Base-by-base conservation (phyloP, 345 rosid species). In the Limnanthes douglasii region DNA sequence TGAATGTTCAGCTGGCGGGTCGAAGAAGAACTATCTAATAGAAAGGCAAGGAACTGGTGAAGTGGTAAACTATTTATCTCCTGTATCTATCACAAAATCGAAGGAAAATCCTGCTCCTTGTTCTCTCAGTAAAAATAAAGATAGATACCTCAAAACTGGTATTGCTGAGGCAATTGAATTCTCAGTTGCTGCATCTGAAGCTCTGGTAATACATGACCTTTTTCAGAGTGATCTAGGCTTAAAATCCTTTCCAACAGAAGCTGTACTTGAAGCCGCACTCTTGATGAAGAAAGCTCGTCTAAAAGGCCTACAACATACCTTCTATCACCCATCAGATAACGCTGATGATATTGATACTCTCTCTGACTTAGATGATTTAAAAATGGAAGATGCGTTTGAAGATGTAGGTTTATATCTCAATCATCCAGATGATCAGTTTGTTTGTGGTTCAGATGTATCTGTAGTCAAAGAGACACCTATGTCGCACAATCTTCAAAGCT, bases 171-270 rank as follows among this genome's bases (percentile, higher is more conserved):
- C 69, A 5, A 54, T 77, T 30, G 82, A 73, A 43, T 61, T 69
- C 23, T 73, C 73, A 11, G 53, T 77, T 48, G 74, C 82, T 20
- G 88, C 88, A 31, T 77, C 78, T 9, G 88, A 77, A 62, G 76
- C 78, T 18, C 31, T 77, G 33, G 68, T 50, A 39, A 77, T 77
- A 31, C 55, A 73, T 55, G 75, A 70, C 45, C 27, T 70, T 26
- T 57, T 62, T 46, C 57, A 45, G 33, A 34, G 38, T 43, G 75
- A 40, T 15, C 39, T 64, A 39, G 30, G 32, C 48, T 45, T 61
- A 17, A 50, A 51, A 49, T 34, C 32, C 34, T 47, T 75, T 9
- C 39, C 65, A 3, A 42, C 40, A 16, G 45, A 31, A 54, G 46
- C 65, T 27, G 61, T 77, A 31, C 73, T 77, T 46, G 75, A 77